Evolutionary conservation across 345 rosid genomes (phyloP), one percentile per base, ranked within the genome.

Genomic region (Corchorus olitorius): DNA sequence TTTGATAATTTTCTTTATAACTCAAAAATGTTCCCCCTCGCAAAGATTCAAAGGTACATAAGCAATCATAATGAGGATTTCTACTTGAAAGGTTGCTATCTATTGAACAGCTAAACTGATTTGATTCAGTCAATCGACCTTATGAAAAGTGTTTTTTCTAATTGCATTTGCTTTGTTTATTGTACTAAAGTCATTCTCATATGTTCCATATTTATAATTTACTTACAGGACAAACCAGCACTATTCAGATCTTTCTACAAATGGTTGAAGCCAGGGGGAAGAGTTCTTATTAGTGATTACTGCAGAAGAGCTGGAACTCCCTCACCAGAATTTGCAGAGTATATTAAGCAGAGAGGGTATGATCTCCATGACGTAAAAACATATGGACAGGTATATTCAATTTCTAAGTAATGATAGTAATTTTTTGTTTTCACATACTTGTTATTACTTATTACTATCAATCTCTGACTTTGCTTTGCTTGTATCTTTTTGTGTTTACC

Each of bases 211-310:
- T 53, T 22, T 71, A 39, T 43, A 15, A 34, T 60, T 45, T 70
- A 46, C 82, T 73, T 79, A 80, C 88, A 92, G 99, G 99, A 97
- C 86, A 97, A 97, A 77, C 97, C 93, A 69, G 89, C 95, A 65
- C 67, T 96, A 58, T 94, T 96, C 81, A 88, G 84, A 76, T 90
- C 93, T 64, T 96, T 96, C 85, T 91, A 76, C 87, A 94, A 88
- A 85, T 96, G 99, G 97, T 75, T 94, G 88, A 96, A 92, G 84
- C 97, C 97, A 0, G 97, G 99, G 73, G 99, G 99, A 12, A 92
- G 80, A 85, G 87, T 96, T 82, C 99, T 96, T 33, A 92, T 93
- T n/a, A 92, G 89, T 48, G 97, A 93, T 74, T 96, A 96, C 84
- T 93, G 99, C 84, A 91, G 74, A 79, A 85, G 83, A 64, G 81